Evolutionary conservation across 257 asterid species (phyloP), one percentile per base, ranked within the genome.

Genomic region (Solanum gandarillasii): DNA sequence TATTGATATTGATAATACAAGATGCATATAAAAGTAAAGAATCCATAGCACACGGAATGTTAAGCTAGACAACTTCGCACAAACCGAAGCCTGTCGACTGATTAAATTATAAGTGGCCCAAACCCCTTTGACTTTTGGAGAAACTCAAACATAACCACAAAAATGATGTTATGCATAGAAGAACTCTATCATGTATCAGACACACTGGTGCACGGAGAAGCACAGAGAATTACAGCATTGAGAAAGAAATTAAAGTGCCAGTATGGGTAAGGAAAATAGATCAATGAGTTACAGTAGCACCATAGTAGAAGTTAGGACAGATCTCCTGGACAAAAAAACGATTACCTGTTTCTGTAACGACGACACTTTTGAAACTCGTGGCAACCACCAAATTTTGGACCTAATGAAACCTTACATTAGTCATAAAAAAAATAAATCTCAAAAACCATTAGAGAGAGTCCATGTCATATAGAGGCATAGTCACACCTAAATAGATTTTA

Each of bases 301-400:
- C 67, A 43, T 12, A 25, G 84, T 79, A 79, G 52, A 74, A 86
- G 81, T 71, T 71, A 70, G 82, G 60, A 36, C 21, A 83, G 79
- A 79, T 84, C 23, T 82, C 52, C 58, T 29, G 62, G 29, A n/a
- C 87, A 62, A 34, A 75, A 73, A 65, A 16, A 3, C 21, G 72
- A 14, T 83, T 70, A 91, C 93, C 93, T 65, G 84, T 87, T 86
- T 29, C 81, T 76, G 88, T 88, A 88, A 90, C 87, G 32, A 83
- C 78, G 92, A 90, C 92, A 95, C 86, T 93, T 94, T 92, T 94
- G 97, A 87, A 90, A 90, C 91, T 91, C 97, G 73, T 89, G 92
- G 88, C 98, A 95, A 92, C 93, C 92, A 79, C 98, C 98, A 90
- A 92, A 93, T 93, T 92, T 97, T 90, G 99, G 96, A 87, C 99